A percentile compares a stretch with the other conserved stretches of the same genome.
Evolutionary conservation across 2,329 filamentous ascomycete genomes (phyloP).

Genomic region (Emericellopsis atlantica): DNA sequence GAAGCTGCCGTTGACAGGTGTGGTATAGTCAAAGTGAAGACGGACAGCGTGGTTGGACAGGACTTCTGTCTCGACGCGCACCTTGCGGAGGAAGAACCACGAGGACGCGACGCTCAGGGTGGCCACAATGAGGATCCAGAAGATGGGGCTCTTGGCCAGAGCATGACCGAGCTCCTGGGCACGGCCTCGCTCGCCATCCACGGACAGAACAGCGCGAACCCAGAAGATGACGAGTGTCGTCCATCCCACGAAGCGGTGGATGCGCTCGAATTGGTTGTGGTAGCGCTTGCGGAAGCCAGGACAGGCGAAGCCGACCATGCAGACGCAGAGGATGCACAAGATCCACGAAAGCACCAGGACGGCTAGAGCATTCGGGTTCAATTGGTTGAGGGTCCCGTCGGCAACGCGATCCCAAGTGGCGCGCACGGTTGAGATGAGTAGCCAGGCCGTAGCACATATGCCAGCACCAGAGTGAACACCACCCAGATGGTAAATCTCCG

Average conservation of each 20-base stretch:
- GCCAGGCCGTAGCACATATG: slow-evolving; percentile 34
- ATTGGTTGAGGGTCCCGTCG: slow-evolving; percentile 12
- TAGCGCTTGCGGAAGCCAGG: slow-evolving; percentile 41
- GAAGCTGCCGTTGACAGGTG: slow-evolving; percentile 21
- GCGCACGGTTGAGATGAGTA: slow-evolving; percentile 26
- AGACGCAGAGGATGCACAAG: slow-evolving; percentile 36
- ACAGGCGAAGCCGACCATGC: slow-evolving; percentile 45
- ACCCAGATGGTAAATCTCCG: slow-evolving; percentile 39
- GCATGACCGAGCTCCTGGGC: slow-evolving; percentile 12
- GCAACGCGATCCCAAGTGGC: slow-evolving; percentile 20
- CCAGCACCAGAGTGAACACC: slow-evolving; percentile 38
- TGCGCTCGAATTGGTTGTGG: slow-evolving; percentile 54
- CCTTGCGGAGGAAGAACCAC: slow-evolving; percentile 53
- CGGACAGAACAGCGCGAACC: slow-evolving; percentile 38
- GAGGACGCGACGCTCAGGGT: slow-evolving; percentile 52
- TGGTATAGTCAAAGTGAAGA: slow-evolving; percentile 48
- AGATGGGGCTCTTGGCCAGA: slow-evolving; percentile 16
- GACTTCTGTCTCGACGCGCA: slow-evolving; percentile 45
- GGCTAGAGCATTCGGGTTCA: slow-evolving; percentile 22
- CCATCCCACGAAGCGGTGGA: slow-evolving; percentile 59
- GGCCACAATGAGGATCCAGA: slow-evolving; percentile 51
- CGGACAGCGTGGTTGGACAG: slow-evolving; percentile 56
- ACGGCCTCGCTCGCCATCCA: slow-evolving; percentile 18
- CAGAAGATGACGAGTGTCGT: slow-evolving; percentile 46
- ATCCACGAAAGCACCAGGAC: slow-evolving; percentile 35